Percentiles rank a stretch among this genome's conserved stretches.
Evolutionary conservation across 2,329 filamentous ascomycete genomes (phyloP).

Genomic region (Fusarium begoniae): DNA sequence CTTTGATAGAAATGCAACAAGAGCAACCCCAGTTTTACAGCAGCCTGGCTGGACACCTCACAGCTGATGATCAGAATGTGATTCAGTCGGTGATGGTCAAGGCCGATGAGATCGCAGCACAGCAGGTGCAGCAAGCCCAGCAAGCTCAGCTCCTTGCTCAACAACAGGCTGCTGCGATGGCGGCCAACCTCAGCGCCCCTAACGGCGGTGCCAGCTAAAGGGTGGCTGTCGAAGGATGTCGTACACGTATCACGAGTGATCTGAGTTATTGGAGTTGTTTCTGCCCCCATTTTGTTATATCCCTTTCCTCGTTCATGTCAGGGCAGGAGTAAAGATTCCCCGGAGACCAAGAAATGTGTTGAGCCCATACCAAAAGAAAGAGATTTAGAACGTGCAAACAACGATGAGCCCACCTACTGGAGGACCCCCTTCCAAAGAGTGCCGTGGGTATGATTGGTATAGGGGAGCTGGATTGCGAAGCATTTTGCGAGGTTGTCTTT

Average conservation of each 20-base stretch:
- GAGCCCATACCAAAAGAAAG: conserved; percentile 43
- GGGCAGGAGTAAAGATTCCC: conserved; percentile 43
- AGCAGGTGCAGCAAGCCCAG: conserved; percentile 42
- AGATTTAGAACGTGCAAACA: conserved; percentile 44
- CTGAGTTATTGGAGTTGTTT: conserved; percentile 39
- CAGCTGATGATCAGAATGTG: conserved; percentile 80
- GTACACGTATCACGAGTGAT: conserved; percentile 19
- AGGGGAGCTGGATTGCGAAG: conserved; percentile 17
- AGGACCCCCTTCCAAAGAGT: conserved; percentile 36
- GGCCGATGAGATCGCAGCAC: conserved; percentile 54
- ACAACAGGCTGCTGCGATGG: conserved; percentile 41
- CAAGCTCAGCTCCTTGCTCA: conserved; percentile 43
- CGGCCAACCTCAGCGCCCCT: conserved; percentile 27
- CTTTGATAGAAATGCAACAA: conserved; percentile 78
- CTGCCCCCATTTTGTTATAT: conserved; percentile 41
- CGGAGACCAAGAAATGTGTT: conserved; percentile 40
- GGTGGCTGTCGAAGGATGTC: not conserved
- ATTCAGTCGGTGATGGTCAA: conserved; percentile 82
- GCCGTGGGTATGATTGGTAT: conserved; percentile 38
- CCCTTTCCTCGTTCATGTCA: conserved; percentile 41
- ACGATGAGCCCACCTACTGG: conserved; percentile 39
- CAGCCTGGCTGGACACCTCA: conserved; percentile 80
- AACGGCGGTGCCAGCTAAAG: conserved; percentile 42
- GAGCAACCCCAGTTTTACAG: conserved; percentile 91
- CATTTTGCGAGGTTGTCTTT: not conserved